Evolutionary conservation across 345 rosid genomes (phyloP), one percentile per base, ranked within the genome.

Genomic region (Syzygium grande): DNA sequence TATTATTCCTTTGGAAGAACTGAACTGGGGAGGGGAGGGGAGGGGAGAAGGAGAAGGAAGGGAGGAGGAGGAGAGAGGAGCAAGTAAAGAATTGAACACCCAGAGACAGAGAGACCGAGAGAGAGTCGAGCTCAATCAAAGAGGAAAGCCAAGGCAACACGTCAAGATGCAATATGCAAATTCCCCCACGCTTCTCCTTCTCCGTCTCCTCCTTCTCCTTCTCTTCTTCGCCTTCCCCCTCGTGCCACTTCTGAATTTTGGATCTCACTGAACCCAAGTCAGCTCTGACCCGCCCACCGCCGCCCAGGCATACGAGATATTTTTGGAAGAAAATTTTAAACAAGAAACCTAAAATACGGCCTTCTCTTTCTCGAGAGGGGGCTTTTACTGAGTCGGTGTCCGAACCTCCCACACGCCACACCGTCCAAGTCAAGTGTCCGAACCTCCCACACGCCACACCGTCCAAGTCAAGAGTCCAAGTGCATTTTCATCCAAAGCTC

Each of bases 41-140:
- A 85, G 55, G 59, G 86, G 49, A 54, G 55, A 43, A 29, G 84
- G 12, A 23, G 84, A 77, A 53, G 88, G 78, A 85, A 85, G 68
- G 79, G 25, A 86, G 73, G 85, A n/a, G 15, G 54, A 41, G 73
- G 2, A 43, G 59, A n/a, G 73, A 53, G 54, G 63, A 55, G 88
- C 88, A 87, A 87, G 88, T 14, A 87, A 87, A n/a, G 88, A 80
- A 87, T 87, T 51, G 63, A 9, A 73, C 46, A 19, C 73, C 34
- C 38, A 58, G 61, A 56, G 11, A 55, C 9, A 61, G 5, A 12
- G 8, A 58, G 7, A 61, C 17, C 41, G 15, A 52, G 7, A 29
- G 3, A 30, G 11, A 65, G 78, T 30, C 9, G 43, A 5, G 49
- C 38, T 73, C 49, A 19, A 73, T 11, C 83, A 38, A 17, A 13